Evolutionary conservation across 495 filamentous ascomycete genomes (phyloP).

Genomic region (Tuber indicum): DNA sequence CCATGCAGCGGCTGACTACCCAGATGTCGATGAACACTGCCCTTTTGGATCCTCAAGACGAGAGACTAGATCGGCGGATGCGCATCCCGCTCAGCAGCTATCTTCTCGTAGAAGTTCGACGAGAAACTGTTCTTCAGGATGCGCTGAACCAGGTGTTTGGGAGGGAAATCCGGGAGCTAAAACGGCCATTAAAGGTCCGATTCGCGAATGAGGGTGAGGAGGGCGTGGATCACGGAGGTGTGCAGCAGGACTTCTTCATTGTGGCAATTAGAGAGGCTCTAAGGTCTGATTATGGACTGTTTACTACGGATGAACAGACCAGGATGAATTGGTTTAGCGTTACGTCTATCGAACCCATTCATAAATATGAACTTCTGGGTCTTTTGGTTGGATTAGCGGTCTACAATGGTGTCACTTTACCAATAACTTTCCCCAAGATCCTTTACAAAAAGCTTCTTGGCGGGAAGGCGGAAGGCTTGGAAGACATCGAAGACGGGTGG

Average conservation of each 20-base stretch:
- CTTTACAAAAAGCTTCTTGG: constrained; percentile 77
- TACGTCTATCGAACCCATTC: constrained; percentile 67
- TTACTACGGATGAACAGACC: constrained; percentile 65
- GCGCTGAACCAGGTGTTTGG: constrained; percentile 84
- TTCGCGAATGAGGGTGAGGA: constrained; percentile 81
- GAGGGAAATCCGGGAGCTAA: constrained; percentile 70
- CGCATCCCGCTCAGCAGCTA: constrained; percentile 61
- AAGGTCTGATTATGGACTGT: constrained; percentile 67
- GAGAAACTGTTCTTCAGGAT: constrained; percentile 65
- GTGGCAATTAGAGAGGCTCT: constrained; percentile 70
- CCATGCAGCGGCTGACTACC: constrained; percentile 54
- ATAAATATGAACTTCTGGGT: constrained; percentile 86
- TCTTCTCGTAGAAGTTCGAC: constrained; percentile 67
- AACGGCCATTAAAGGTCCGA: constrained; percentile 79
- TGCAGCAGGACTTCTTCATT: constrained; percentile 92
- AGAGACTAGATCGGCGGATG: constrained; percentile 55
- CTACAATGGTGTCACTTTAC: constrained; percentile 87
- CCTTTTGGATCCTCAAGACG: constrained; percentile 42
- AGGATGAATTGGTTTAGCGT: constrained; percentile 83
- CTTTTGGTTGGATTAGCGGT: constrained; percentile 83
- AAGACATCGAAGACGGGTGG: constrained; percentile 81
- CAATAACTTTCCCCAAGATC: constrained; percentile 74
- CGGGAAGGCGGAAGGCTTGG: constrained; percentile 50
- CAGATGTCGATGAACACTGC: constrained; percentile 51
- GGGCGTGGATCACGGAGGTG: constrained; percentile 86